These are phyloP conservation scores for Saccharomyces hybrid DNA, from an alignment of 1,139 yeast genomes.

Conservation along the genomic window DNA sequence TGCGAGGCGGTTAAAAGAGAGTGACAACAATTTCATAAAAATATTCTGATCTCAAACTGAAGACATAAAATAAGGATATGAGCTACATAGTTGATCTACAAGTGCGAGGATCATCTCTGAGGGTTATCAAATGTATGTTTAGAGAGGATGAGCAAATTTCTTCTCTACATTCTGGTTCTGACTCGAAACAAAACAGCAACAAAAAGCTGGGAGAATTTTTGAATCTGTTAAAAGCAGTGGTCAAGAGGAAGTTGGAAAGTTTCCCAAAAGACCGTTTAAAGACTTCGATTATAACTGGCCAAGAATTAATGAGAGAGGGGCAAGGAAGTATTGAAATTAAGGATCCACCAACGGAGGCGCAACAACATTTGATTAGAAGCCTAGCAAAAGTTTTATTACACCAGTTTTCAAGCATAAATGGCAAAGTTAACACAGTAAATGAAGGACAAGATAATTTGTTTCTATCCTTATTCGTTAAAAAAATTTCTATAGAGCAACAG, in stretches of 20 bases:
- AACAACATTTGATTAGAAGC: slow-evolving; percentile 22
- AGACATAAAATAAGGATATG: not conserved
- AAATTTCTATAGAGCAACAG: slow-evolving; percentile 18
- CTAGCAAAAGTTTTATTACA: slow-evolving; percentile 25
- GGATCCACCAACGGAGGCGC: slow-evolving; percentile 24
- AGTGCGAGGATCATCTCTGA: not conserved
- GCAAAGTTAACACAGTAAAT: slow-evolving; percentile 9
- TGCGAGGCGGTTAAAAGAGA: not conserved
- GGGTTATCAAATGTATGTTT: not conserved
- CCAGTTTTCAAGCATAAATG: slow-evolving; percentile 11
- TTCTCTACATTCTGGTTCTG: not conserved
- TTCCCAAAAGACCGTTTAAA: not conserved
- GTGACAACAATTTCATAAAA: not conserved
- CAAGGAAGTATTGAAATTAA: slow-evolving; percentile 21
- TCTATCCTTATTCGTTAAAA: slow-evolving; percentile 25
- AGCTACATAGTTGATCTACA: not conserved
- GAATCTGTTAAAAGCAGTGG: not conserved
- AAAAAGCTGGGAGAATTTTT: not conserved
- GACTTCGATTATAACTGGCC: not conserved
- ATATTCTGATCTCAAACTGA: not conserved
- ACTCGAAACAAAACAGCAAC: not conserved
- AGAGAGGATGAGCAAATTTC: not conserved
- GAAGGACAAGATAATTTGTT: slow-evolving; percentile 29
- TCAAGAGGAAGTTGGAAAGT: not conserved
- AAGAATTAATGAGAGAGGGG: slow-evolving; percentile 13